A percentile compares a stretch with the other conserved stretches of the same genome.
Evolutionary conservation across 805 yeast species (phyloP).

Genomic region (Metschnikowia gruessii): DNA sequence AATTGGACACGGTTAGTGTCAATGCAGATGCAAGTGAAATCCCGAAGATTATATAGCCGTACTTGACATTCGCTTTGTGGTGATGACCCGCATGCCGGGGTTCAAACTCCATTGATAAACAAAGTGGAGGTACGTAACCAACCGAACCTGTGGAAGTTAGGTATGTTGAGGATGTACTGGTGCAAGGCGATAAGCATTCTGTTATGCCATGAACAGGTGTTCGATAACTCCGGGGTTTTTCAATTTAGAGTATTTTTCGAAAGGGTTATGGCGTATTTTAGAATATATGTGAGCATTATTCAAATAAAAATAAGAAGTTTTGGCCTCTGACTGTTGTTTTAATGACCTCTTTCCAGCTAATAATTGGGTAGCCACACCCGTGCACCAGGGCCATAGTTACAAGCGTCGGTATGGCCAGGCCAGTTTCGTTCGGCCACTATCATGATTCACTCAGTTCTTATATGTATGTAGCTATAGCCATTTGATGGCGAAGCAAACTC

Average conservation of each 20-base stretch:
- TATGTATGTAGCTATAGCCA: constrained; percentile 49
- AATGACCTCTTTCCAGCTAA: too few relatives aligned
- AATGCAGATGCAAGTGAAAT: constrained; percentile 41
- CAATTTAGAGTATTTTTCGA: too few relatives aligned
- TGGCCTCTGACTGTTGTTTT: too few relatives aligned
- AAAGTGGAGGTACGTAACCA: too few relatives aligned
- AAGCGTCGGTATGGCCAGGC: not conserved
- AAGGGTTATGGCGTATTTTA: too few relatives aligned
- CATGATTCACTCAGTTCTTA: constrained; percentile 86
- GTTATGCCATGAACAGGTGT: too few relatives aligned
- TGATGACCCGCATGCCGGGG: constrained; percentile 48
- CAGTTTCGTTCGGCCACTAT: not conserved
- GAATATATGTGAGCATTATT: too few relatives aligned
- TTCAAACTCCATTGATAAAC: constrained; percentile 8
- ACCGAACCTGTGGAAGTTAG: not conserved
- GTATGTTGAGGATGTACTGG: not conserved
- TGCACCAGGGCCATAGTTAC: not conserved
- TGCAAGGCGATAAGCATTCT: not conserved
- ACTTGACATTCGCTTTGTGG: constrained; percentile 57
- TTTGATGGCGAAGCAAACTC: too few relatives aligned
- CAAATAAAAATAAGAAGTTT: too few relatives aligned
- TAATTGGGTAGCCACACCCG: not conserved
- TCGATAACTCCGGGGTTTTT: too few relatives aligned
- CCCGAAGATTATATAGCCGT: constrained; percentile 53
- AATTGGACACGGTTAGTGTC: constrained; percentile 32